Base-by-base conservation (phyloP, 257 asterid species). In the Scutellaria minor region DNA sequence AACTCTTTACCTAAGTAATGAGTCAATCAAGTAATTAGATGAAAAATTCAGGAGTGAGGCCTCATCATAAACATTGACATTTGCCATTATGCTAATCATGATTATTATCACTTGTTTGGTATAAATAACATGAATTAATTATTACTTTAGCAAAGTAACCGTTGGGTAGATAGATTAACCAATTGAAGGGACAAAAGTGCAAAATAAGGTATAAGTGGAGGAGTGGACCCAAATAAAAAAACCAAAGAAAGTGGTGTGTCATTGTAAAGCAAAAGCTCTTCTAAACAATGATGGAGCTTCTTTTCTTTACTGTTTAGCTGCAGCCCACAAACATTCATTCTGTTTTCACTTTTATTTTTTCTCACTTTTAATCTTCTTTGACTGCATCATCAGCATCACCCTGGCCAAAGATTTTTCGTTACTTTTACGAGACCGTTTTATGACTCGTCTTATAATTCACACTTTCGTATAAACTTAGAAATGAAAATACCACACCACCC, bases 161-260 rank as follows among this genome's bases (percentile, higher is more conserved):
- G 81, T 74, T 79, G 70, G 73, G 66, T 47, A 44, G 73, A 68
- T 51, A 51, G 39, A 74, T 52, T 57, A 54, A 55, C 11, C 9
- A 55, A 15, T 13, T 11, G 24, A 59, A 42, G 37, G 64, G 52
- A 75, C 59, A 66, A 70, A 66, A 77, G 56, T 14, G 68, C 7
- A 18, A 63, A 75, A 70, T 62, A 9, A 9, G 66, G n/a, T 27
- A 69, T 61, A 73, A 76, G 82, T 81, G 84, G 82, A 66, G 68
- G 71, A 75, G 83, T 79, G 87, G 89, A 75, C 85, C 89, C 80
- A 9, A 22, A 77, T 9, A 31, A 31, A 31, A 31, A 35, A 20
- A 47, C 12, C 54, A 72, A 75, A 68, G 63, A 78, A 79, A 75
- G 87, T 76, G 87, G 83, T 65, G 79, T 81, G 75, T 73, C 77